Evolutionary conservation across 352 stramenopile species (phyloP).

Genomic region (Pythium periplocum): DNA sequence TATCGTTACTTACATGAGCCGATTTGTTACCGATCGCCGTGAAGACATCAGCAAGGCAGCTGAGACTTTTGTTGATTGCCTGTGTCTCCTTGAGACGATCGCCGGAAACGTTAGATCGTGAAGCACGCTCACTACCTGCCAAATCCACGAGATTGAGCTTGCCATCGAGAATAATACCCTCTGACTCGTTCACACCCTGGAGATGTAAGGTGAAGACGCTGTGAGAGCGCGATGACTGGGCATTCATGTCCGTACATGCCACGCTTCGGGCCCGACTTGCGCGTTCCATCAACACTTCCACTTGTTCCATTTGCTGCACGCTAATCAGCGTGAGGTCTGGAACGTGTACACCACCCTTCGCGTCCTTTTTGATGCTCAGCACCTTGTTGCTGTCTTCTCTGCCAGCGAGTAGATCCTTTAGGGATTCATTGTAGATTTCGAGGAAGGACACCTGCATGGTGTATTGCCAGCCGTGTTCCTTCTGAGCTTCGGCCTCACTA

Average conservation of each 20-base stretch:
- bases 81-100: conserved; percentile 96
- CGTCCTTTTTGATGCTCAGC: conserved; percentile 69
- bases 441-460: conserved; percentile 95
- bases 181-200: conserved; percentile 76
- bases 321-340: conserved; percentile 52
- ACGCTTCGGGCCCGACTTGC: conserved; percentile 63
- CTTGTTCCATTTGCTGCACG: conserved; percentile 50
- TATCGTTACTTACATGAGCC: conserved; percentile 73
- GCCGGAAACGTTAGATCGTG: conserved; percentile 82
- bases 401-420: conserved; percentile 94
- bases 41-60: conserved; percentile 98
- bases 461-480: conserved; percentile 92
- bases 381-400: conserved; percentile 48
- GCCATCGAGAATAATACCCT: conserved; percentile 58
- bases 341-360: conserved; percentile 57
- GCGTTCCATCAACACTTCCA: conserved; percentile 75
- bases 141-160: conserved; percentile 80
- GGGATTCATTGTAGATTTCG: conserved; percentile 99
- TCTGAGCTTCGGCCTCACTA: conserved; percentile 43
- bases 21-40: conserved; percentile 94
- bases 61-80: conserved; percentile 99
- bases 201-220: conserved; percentile 80
- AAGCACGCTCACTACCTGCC: conserved; percentile 75
- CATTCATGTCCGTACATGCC: conserved; percentile 94
- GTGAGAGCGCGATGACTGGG: conserved; percentile 71